Conservation (phyloP, 331 rosid genomes). For the Erythrophleum ivorense region DNA sequence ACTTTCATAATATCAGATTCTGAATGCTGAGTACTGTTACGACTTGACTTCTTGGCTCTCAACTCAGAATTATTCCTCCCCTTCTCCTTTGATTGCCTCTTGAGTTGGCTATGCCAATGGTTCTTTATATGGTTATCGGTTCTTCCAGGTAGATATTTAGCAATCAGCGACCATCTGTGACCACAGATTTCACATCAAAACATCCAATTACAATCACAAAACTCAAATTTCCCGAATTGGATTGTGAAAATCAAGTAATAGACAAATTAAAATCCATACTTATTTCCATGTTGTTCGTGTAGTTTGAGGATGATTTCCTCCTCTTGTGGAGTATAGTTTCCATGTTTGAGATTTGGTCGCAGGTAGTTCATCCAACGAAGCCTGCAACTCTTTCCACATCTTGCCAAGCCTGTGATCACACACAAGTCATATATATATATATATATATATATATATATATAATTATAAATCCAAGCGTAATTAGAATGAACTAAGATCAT, state of each 20-base stretch:
- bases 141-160: slow-evolving; percentile 51
- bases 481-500: background rate
- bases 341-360: slow-evolving; percentile 68
- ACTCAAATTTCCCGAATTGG: background rate
- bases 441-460: background rate
- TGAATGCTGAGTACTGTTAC: background rate
- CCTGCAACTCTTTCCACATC: slow-evolving; percentile 94
- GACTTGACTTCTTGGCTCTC: background rate
- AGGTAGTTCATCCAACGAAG: slow-evolving; percentile 85
- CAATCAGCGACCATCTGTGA: slow-evolving; percentile 51
- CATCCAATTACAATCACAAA: background rate
- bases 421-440: too few species aligned
- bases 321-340: slow-evolving; percentile 61
- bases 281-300: slow-evolving; percentile 67
- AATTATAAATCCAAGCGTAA: background rate
- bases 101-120: slow-evolving; percentile 53
- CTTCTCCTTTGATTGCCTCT: slow-evolving; percentile 16
- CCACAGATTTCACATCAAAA: background rate
- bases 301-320: slow-evolving; percentile 57
- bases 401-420: slow-evolving; percentile 54
- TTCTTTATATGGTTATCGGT: slow-evolving; percentile 55
- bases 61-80: background rate
- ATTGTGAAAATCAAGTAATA: background rate
- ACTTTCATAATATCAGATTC: slow-evolving; percentile 12
- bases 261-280: slow-evolving; percentile 34